A percentile compares a stretch with the other conserved stretches of the same genome.
Conservation (phyloP, 306 rosid species). For the Rosa chinensis region DNA sequence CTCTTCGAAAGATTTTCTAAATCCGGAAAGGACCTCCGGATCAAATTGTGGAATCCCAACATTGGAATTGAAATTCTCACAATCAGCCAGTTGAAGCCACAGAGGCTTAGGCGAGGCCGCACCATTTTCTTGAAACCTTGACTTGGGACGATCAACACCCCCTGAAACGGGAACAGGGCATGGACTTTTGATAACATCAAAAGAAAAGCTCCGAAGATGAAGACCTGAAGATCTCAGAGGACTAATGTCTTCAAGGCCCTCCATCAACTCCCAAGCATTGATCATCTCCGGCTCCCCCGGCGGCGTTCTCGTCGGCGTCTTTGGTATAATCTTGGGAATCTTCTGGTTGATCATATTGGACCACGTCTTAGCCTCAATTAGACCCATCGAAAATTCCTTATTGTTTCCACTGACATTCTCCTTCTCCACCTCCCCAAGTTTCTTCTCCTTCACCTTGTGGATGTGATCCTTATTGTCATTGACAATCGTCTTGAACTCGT, state of each 20-base stretch:
- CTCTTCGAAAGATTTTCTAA: slow-evolving; percentile 53
- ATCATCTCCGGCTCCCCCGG: slow-evolving; percentile 89
- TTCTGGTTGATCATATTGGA: slow-evolving; percentile 65
- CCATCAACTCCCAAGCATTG: slow-evolving; percentile 91
- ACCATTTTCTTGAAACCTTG: slow-evolving; percentile 30
- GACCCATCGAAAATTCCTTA: slow-evolving; percentile 48
- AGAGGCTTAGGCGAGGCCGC: slow-evolving; percentile 40
- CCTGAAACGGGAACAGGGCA: slow-evolving; percentile 17
- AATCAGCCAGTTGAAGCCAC: slow-evolving; percentile 44
- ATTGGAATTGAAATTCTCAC: slow-evolving; percentile 30
- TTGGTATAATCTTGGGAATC: slow-evolving; percentile 51
- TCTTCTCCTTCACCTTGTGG: not conserved
- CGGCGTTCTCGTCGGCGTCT: slow-evolving; percentile 62
- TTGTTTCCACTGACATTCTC: not conserved
- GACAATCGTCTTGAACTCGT: not conserved
- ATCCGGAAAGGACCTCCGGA: slow-evolving; percentile 45
- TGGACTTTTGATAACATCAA: slow-evolving; percentile 36
- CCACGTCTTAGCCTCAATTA: slow-evolving; percentile 76
- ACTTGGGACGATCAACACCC: slow-evolving; percentile 37
- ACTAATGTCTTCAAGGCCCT: slow-evolving; percentile 80
- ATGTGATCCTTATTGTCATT: slow-evolving; percentile 1
- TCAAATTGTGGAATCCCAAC: slow-evolving; percentile 44
- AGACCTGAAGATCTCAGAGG: slow-evolving; percentile 64
- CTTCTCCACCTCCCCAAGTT: not conserved
- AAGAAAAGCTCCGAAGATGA: slow-evolving; percentile 64